Evolutionary conservation across 805 yeast genomes (phyloP).

Genomic region (Blastobotrys chiropterorum): DNA sequence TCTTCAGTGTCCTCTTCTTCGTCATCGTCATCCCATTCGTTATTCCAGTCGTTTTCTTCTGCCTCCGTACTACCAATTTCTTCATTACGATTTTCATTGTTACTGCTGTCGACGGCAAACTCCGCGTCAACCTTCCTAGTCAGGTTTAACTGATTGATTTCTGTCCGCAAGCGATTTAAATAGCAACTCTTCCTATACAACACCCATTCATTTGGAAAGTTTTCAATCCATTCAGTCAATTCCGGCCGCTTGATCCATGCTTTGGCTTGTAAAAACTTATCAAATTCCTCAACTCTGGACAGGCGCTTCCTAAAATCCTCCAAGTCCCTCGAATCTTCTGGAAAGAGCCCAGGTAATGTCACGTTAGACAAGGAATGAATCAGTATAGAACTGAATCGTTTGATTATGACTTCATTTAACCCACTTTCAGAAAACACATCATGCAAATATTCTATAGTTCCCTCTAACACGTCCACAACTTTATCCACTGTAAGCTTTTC

Average conservation of each 20-base stretch:
- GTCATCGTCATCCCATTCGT: slow-evolving; percentile 20
- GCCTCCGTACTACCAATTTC: no score
- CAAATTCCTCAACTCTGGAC: slow-evolving; percentile 12
- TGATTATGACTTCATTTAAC: slow-evolving; percentile 7
- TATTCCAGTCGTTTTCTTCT: slow-evolving; percentile 12
- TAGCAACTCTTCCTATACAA: slow-evolving; percentile 12
- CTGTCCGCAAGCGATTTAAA: slow-evolving; percentile 13
- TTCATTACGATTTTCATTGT: no score
- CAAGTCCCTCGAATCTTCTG: slow-evolving; percentile 13
- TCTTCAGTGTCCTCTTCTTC: slow-evolving; percentile 12
- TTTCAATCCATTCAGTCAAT: slow-evolving; percentile 16
- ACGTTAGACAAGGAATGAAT: slow-evolving; percentile 4
- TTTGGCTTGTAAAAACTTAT: slow-evolving; percentile 9
- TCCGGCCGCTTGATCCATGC: slow-evolving; percentile 18
- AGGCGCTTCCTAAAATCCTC: slow-evolving; percentile 14
- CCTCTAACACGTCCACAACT: slow-evolving; percentile 8
- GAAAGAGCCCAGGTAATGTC: slow-evolving; percentile 18
- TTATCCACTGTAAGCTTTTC: slow-evolving; percentile 1
- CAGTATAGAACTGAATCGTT: slow-evolving; percentile 12
- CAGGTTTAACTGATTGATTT: neutral
- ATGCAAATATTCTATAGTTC: slow-evolving; percentile 12
- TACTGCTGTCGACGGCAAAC: neutral
- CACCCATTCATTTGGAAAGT: slow-evolving; percentile 20
- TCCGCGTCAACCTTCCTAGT: neutral
- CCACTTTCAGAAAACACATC: slow-evolving; percentile 7